Base-by-base conservation (phyloP, 129 eudicot species). In the Flaveria linearis region DNA sequence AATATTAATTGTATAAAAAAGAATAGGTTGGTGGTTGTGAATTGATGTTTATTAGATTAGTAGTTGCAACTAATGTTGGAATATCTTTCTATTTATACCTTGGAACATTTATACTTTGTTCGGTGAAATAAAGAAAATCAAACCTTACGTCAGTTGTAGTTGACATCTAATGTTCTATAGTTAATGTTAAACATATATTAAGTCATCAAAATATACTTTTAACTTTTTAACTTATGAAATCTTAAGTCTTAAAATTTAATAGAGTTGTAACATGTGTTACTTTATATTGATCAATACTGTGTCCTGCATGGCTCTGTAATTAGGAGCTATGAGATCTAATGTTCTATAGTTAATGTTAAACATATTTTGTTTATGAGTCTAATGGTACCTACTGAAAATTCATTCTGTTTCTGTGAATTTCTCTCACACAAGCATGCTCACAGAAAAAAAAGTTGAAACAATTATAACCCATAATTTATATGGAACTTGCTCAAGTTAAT, bases 11-110 rank as follows among this genome's bases (percentile, higher is more conserved):
- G 64, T 22, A 17, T 18, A 2, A 11, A 20, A 20, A 22, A 57
- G 23, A 57, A 22, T 3, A 1, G 67, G 67, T 61, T 26, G 67
- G 42, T 12, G 13, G 67, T 61, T 61, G 67, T 61, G 50, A 61
- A 61, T 25, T 26, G 16, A 61, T 26, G 23, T 53, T 11, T 53
- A 53, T 17, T 52, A 53, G 60, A n/a, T 2, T 11, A 61, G 17
- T 14, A 26, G 42, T 61, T 60, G 67, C n/a, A 61, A 12, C 4
- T 22, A 58, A 7, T 25, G 67, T 26, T 60, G 16, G 36, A 25
- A 60, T 60, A 60, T 60, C 41, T 60, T 60, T 60, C 67, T 60
- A 26, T 25, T 60, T 60, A 60, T 60, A 60, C n/a, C 67, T 60
- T 60, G 41, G 60, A 53, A 53, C 25, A 53, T 53, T n/a, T 25